Percentiles rank a stretch among this genome's conserved stretches.
These are phyloP conservation scores for Hapsidospora chrysogenum DNA, from an alignment of 495 filamentous ascomycete species.

Conservation along the genomic window DNA sequence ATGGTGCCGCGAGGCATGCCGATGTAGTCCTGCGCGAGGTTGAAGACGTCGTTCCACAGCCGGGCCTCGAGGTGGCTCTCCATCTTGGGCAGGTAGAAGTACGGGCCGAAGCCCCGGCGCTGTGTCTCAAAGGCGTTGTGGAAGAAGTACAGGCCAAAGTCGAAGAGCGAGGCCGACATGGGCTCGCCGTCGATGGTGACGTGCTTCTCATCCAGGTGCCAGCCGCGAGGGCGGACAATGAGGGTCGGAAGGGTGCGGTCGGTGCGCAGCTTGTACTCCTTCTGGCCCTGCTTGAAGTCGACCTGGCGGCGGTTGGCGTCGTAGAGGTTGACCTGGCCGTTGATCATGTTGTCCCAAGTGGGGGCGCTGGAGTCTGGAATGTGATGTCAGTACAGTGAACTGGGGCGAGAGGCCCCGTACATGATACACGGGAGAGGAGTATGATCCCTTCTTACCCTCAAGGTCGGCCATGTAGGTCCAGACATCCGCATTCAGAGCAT, in stretches of 20 bases:
- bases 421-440: background rate
- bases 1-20: slow-evolving; percentile 84
- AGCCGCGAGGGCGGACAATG: slow-evolving; percentile 76
- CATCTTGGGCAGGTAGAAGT: slow-evolving; percentile 99
- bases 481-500: slow-evolving; percentile 90
- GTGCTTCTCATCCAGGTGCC: slow-evolving; percentile 97
- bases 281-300: slow-evolving; percentile 89
- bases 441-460: slow-evolving; percentile 65
- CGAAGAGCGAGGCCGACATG: slow-evolving; percentile 85
- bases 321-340: slow-evolving; percentile 95
- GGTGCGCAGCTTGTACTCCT: slow-evolving; percentile 94
- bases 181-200: slow-evolving; percentile 91
- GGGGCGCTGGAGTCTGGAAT: slow-evolving; percentile 78
- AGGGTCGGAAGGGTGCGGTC: slow-evolving; percentile 66
- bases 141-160: slow-evolving; percentile 99
- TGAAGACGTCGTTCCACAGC: slow-evolving; percentile 98
- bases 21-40: slow-evolving; percentile 84
- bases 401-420: background rate
- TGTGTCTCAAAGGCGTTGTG: slow-evolving; percentile 90
- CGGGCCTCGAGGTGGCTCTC: slow-evolving; percentile 94
- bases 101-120: slow-evolving; percentile 70
- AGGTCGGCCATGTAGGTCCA: slow-evolving; percentile 99
- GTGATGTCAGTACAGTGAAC: slow-evolving; percentile 3
- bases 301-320: slow-evolving; percentile 89
- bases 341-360: slow-evolving; percentile 99